phyloP scores from a whole-genome alignment of 2,329 filamentous ascomycete genomes.

The Lasiodiplodia theobromae region DNA sequence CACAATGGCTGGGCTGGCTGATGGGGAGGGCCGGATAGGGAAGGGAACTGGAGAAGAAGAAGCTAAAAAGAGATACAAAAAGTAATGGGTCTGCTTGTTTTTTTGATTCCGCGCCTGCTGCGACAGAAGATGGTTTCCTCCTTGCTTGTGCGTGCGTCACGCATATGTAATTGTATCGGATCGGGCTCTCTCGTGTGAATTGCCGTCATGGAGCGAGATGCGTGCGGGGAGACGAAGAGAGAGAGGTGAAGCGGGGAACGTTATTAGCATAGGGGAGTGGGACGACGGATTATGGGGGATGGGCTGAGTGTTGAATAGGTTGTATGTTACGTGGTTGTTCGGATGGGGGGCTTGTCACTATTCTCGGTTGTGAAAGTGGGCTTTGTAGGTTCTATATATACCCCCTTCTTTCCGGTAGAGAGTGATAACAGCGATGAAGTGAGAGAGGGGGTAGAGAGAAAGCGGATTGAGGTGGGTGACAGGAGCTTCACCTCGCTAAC shows the following conservation, averaged over 20 bases:
- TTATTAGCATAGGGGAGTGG: background rate
- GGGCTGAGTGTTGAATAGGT: background rate
- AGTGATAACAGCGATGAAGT: no score
- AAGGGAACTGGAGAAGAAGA: background rate
- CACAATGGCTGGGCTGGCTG: no score
- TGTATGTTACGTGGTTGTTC: background rate
- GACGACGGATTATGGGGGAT: background rate
- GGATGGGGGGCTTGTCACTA: background rate
- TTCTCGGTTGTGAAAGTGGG: no score
- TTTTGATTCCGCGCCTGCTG: background rate
- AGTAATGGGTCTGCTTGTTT: background rate
- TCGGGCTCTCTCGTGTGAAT: background rate
- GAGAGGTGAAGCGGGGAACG: background rate
- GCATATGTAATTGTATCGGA: background rate
- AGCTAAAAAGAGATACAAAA: background rate
- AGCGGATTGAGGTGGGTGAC: no score
- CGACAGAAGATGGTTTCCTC: background rate
- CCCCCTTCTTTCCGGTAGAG: no score
- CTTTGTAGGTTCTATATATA: no score
- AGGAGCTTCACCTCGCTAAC: no score
- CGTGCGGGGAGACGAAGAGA: background rate
- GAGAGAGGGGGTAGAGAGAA: no score
- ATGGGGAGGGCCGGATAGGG: background rate
- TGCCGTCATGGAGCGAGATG: background rate
- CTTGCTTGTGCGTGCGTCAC: background rate